Evolutionary conservation across 176 grass and related monocot species (phyloP).

Genomic region (Ensete glaucum): DNA sequence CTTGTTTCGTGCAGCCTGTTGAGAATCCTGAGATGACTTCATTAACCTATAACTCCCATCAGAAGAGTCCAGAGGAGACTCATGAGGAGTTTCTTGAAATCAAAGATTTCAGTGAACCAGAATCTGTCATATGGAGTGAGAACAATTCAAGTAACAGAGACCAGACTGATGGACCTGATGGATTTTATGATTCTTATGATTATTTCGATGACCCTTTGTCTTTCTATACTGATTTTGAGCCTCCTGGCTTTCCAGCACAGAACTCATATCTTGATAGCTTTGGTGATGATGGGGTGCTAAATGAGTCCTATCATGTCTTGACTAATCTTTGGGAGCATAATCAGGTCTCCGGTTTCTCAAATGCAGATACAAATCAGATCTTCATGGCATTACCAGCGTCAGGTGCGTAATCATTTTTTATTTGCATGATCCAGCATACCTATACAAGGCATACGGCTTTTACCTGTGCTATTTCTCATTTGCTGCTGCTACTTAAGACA

Average conservation of each 20-base stretch:
- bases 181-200: conserved; percentile 22
- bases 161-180: conserved; percentile 19
- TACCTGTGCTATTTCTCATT: conserved; percentile 7
- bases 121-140: conserved; percentile 30
- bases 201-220: conserved; percentile 40
- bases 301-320: conserved; percentile 32
- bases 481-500: conserved; percentile 20
- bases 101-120: conserved; percentile 53
- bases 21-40: conserved; percentile 18
- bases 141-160: conserved; percentile 16
- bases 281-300: conserved; percentile 22
- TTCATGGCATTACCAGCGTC: conserved; percentile 35
- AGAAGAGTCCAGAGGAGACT: conserved; percentile 5
- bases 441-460: background rate
- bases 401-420: conserved; percentile 36
- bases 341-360: conserved; percentile 27
- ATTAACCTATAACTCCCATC: background rate
- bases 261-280: conserved; percentile 39
- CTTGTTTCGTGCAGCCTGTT: conserved; percentile 25
- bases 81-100: conserved; percentile 77
- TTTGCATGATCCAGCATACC: background rate
- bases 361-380: conserved; percentile 30
- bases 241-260: conserved; percentile 18
- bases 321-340: conserved; percentile 36
- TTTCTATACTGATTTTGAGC: conserved; percentile 32